A percentile compares a stretch with the other conserved stretches of the same genome.
phyloP scores from a whole-genome alignment of 192 early-diverging fungal genomes.

The Umbelopsis isabellina region DNA sequence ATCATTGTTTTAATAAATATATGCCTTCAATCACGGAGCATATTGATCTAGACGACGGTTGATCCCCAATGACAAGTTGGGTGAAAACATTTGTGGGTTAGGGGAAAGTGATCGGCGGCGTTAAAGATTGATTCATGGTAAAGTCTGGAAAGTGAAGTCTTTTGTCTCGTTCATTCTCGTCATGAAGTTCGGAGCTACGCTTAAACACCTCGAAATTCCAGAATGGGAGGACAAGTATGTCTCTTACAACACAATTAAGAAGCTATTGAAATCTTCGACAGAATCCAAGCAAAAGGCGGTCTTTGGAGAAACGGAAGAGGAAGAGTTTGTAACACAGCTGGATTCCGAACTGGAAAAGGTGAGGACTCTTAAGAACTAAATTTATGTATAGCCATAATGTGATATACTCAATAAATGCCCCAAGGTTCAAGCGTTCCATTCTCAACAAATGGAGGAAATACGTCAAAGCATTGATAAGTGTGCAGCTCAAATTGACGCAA shows the following conservation, averaged over 20 bases:
- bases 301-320: slow-evolving; percentile 85
- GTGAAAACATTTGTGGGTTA: no score
- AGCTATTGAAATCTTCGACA: slow-evolving; percentile 60
- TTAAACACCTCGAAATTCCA: slow-evolving; percentile 60
- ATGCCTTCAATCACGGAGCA: no score
- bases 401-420: background rate
- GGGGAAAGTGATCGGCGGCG: no score
- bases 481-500: slow-evolving; percentile 51
- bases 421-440: slow-evolving; percentile 71
- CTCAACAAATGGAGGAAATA: slow-evolving; percentile 75
- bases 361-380: slow-evolving; percentile 9
- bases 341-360: slow-evolving; percentile 91
- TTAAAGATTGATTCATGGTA: no score
- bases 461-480: slow-evolving; percentile 71
- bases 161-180: background rate
- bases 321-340: slow-evolving; percentile 84
- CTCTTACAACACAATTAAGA: slow-evolving; percentile 80
- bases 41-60: no score
- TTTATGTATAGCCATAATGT: background rate
- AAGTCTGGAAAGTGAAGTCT: background rate
- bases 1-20: no score
- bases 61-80: no score
- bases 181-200: slow-evolving; percentile 87
- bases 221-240: slow-evolving; percentile 82
- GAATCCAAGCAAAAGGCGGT: slow-evolving; percentile 52